Evolutionary conservation across 441 rosid species (phyloP), one percentile per base, ranked within the genome.

Genomic region (Jatropha podagrica): DNA sequence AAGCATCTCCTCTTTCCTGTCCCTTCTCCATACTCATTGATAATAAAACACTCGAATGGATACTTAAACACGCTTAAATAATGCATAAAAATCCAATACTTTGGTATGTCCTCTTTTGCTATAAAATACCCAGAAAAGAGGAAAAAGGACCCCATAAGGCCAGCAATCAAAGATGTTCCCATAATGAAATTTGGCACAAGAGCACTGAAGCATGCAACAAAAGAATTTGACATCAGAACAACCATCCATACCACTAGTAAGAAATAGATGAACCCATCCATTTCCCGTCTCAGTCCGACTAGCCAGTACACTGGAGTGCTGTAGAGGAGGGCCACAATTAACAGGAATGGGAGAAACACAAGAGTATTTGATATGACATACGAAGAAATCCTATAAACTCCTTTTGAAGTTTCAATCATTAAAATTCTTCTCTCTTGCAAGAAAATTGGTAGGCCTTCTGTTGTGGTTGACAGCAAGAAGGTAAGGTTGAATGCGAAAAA

Each of bases 61-160:
- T 91, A 92, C 61, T 90, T 92, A 75, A 89, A 92, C 89, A 92
- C 84, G 17, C 94, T 89, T 62, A 91, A 56, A 79, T 86, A 85
- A 75, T 91, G 87, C 97, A 92, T 89, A 85, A 91, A 89, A 15
- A 88, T 85, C 96, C 94, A 91, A 49, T 89, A 92, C 81, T 85
- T 86, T 13, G 96, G 97, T 32, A 91, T 55, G 78, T 91, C 85
- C 7, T 88, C 88, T 76, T 85, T 83, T 7, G 93, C 84, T 13
- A 91, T 91, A 86, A 92, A 92, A 83, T 92, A 92, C 11, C 97
- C 97, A 1, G 97, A 93, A 79, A 93, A 93, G 75, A 93, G 85
- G 73, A 91, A 93, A 83, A 93, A 93, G 0, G 88, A 89, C 3
- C 90, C 94, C 13, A 91, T 85, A 44, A 88, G 76, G 32, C 87